Evolutionary conservation across 2,329 filamentous ascomycete species (phyloP).

Genomic region (Talaromyces atroroseus): DNA sequence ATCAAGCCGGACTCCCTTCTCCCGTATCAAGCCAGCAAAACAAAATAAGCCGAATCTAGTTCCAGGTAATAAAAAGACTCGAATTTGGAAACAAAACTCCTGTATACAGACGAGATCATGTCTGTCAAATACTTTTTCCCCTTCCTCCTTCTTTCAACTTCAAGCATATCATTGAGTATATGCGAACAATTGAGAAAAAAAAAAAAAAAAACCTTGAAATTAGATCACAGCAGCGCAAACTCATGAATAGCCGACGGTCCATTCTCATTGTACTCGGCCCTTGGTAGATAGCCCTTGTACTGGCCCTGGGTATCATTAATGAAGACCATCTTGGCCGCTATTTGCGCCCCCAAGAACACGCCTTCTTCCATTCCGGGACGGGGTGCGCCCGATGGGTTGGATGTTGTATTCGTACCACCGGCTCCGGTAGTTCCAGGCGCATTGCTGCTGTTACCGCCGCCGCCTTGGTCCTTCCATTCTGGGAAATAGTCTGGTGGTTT

Average conservation of each 20-base stretch:
- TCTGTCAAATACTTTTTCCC: background rate
- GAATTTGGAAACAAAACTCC: background rate
- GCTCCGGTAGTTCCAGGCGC: conserved; percentile 25
- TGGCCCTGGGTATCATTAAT: conserved; percentile 58
- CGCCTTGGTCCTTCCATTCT: conserved; percentile 73
- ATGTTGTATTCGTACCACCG: conserved; percentile 14
- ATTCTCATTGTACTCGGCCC: conserved; percentile 63
- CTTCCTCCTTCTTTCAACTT: background rate
- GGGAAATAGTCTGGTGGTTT: conserved; percentile 77
- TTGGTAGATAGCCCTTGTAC: conserved; percentile 63
- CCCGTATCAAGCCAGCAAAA: background rate
- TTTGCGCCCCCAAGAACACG: conserved; percentile 79
- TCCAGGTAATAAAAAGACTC: background rate
- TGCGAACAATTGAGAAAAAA: too few relatives aligned
- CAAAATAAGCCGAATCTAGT: background rate
- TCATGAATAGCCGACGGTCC: conserved; percentile 62
- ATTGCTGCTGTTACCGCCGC: conserved; percentile 24
- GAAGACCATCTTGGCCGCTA: conserved; percentile 72
- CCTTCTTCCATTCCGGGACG: conserved; percentile 65
- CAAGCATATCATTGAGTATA: background rate
- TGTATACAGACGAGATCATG: background rate
- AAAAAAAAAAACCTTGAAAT: background rate
- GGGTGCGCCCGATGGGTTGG: conserved; percentile 39
- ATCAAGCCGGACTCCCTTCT: background rate
- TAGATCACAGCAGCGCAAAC: conserved; percentile 27